Base-by-base conservation (phyloP, 495 filamentous ascomycete genomes). In the Rhypophila decipiens region DNA sequence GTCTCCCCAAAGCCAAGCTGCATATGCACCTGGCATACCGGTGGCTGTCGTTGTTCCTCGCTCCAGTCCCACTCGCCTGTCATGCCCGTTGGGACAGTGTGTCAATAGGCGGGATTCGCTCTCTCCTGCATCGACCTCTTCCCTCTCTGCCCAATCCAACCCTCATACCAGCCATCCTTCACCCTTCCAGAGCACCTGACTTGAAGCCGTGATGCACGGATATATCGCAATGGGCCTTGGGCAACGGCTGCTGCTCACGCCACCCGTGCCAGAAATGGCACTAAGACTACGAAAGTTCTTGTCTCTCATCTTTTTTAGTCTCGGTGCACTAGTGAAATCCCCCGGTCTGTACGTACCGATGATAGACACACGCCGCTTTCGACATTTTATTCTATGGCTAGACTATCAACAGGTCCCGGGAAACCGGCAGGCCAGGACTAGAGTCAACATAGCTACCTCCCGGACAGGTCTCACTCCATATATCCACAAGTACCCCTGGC, bases 61-160 rank as follows among this genome's bases (percentile, higher is more conserved):
- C 5, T 11, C 9, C 12, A 17, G 4, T 41, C 20, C 19, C 38
- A 10, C 38, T 41, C 38, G 38, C 38, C 38, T 41, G 38, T 21
- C n/a, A 21, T 22, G 18, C 12, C 20, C 1, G 39, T 27, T 24
- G 3, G 13, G 20, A 21, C 22, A 23, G 39, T 42, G 39, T 24
- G 39, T 42, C 39, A 42, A 22, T 42, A 10, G 39, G 19, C 15
- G 22, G 39, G 27, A 9, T 42, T 42, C 39, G n/a, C n/a, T 42
- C 15, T 40, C 18, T 43, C 50, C 50, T 53, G 50, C 50, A 48
- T 38, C n/a, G n/a, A n/a, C n/a, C n/a, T n/a, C n/a, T n/a, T 34
- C 15, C 40, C 24, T 53, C 33, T 35, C 50, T 44, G 44, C 50
- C 50, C 50, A 52, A 52, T 52, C 45, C 50, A 53, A 40, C 50